Percentiles rank a stretch among this genome's conserved stretches.
phyloP scores from a whole-genome alignment of 1,284 basidiomycete species.

The Neolentinus lepideus region DNA sequence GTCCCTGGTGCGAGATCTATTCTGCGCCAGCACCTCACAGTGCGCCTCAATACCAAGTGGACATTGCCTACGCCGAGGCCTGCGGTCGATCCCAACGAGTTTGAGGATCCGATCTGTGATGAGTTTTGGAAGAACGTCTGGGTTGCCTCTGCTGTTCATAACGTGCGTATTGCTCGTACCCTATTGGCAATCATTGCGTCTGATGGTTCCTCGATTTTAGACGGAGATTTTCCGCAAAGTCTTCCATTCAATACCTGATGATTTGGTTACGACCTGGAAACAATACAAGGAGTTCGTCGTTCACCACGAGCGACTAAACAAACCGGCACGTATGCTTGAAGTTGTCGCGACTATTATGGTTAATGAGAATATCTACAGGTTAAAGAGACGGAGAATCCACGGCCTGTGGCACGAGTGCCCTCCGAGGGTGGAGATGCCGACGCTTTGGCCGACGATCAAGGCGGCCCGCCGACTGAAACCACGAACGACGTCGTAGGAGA shows the following conservation, averaged over 20 bases:
- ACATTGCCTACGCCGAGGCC: slow-evolving; percentile 63
- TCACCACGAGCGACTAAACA: slow-evolving; percentile 71
- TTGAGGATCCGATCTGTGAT: slow-evolving; percentile 84
- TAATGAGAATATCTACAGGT: slow-evolving; percentile 26
- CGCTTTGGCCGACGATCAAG: slow-evolving; percentile 18
- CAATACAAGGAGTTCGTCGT: slow-evolving; percentile 84
- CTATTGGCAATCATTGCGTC: slow-evolving; percentile 7
- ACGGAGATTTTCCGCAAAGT: slow-evolving; percentile 93
- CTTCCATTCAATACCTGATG: slow-evolving; percentile 88
- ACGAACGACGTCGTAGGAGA: slow-evolving; percentile 12
- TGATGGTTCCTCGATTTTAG: slow-evolving; percentile 33
- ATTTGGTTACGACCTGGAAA: slow-evolving; percentile 89
- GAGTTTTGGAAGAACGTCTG: slow-evolving; percentile 86
- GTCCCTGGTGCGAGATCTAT: slow-evolving; percentile 41
- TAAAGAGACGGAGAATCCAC: slow-evolving; percentile 34
- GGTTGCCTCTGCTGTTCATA: slow-evolving; percentile 79
- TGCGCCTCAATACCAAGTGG: slow-evolving; percentile 49
- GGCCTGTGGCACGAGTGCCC: slow-evolving; percentile 46
- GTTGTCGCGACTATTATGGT: background rate
- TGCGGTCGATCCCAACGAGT: slow-evolving; percentile 66
- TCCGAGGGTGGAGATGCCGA: slow-evolving; percentile 50
- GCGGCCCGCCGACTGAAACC: slow-evolving; percentile 13
- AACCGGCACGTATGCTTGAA: slow-evolving; percentile 38
- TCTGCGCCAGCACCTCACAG: slow-evolving; percentile 47
- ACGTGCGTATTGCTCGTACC: slow-evolving; percentile 45